phyloP scores from a whole-genome alignment of 75 land plant species.

The Cryptomeria japonica region DNA sequence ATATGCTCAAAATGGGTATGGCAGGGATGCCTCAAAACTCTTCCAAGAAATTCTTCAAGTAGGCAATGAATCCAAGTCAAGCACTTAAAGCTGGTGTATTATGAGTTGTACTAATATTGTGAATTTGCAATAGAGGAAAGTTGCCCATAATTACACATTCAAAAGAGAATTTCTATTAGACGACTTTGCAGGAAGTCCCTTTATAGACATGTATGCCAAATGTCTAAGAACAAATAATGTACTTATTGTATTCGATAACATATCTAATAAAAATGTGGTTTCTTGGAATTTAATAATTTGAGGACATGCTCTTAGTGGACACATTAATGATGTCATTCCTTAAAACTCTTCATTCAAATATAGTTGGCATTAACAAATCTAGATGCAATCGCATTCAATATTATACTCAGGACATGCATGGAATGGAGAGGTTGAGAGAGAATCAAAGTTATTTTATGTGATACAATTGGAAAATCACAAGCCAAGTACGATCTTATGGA shows the following conservation, averaged over 20 bases:
- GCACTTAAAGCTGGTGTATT: constrained; percentile 24
- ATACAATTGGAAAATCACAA: background rate
- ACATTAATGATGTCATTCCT: constrained; percentile 3
- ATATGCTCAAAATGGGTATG: constrained; percentile 7
- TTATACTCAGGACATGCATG: background rate
- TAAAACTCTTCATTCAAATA: constrained; percentile 1
- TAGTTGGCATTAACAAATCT: background rate
- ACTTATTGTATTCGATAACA: background rate
- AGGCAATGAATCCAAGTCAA: background rate
- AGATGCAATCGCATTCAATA: background rate
- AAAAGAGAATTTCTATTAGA: constrained; percentile 23
- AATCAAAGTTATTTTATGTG: background rate
- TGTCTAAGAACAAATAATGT: background rate
- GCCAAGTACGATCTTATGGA: constrained; percentile 41
- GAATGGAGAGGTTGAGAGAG: background rate
- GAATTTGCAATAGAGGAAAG: background rate
- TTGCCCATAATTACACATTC: constrained; percentile 28
- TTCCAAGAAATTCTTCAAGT: constrained; percentile 1
- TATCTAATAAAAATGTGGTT: constrained; percentile 7
- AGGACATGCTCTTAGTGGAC: constrained; percentile 7
- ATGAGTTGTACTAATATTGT: constrained; percentile 39
- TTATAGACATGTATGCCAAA: constrained; percentile 13
- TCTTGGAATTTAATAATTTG: constrained; percentile 11
- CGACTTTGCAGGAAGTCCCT: background rate
- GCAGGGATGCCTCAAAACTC: background rate